Base-by-base conservation (phyloP, 2,329 filamentous ascomycete species). In the Aspergillus costaricaensis region DNA sequence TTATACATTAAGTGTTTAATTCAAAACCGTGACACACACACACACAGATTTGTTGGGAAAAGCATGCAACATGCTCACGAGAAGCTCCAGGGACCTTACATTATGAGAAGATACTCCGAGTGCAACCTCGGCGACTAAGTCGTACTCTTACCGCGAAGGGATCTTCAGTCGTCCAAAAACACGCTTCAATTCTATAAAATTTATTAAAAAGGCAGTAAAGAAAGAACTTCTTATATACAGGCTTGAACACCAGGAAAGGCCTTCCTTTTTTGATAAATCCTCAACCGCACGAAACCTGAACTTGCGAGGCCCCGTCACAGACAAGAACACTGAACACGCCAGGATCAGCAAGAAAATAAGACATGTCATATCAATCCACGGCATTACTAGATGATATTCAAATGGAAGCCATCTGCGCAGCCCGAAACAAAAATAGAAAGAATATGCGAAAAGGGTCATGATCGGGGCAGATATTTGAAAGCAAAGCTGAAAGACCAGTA, bases 321-420 rank as follows among this genome's bases (percentile, higher is more conserved):
- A 19, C n/a, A 17, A 48, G 25, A 55, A 15, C n/a, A 55, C 27
- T 17, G 25, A 47, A 30, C 23, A 47, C 17, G 36, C n/a, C 39
- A 43, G 27, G 36, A 51, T 43, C n/a, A 43, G 27, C 17, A 25
- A 32, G 43, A 43, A 30, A 43, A 55, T 36, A 14, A 36, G 10
- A 56, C 30, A 27, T 19, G 10, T 36, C 41, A 32, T 15, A 47
- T 23, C 23, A 48, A 38, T 36, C 60, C 64, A 57, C 57, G 59
- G 55, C 58, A 68, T 66, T 63, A 67, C 60, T 62, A 69, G 62
- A 67, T 67, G 63, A 62, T 68, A 67, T 58, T 55, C 59, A 27
- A 50, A 60, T 51, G 27, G 17, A 58, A 53, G 49, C 25, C 55
- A 62, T 57, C 54, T 55, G 27, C 55, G 44, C n/a, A 27, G 21